phyloP scores from a whole-genome alignment of 257 asterid genomes.

The Solanum virginianum region DNA sequence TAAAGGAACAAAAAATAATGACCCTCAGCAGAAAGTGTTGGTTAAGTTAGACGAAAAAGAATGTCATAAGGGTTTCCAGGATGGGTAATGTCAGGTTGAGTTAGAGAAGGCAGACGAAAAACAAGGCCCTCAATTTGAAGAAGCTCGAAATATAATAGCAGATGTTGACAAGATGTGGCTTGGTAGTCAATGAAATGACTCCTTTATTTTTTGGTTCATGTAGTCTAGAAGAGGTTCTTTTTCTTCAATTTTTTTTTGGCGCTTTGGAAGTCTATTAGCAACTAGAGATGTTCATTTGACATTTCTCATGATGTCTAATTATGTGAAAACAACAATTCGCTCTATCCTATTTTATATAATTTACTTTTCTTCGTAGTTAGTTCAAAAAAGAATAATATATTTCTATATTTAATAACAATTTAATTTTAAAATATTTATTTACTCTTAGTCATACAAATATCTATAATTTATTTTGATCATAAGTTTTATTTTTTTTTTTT shows the following conservation, averaged over 20 bases:
- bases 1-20: not conserved
- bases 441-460: too few species aligned
- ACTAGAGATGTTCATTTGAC: not conserved
- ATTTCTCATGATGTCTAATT: too few species aligned
- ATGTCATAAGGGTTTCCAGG: not conserved
- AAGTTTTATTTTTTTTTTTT: too few species aligned
- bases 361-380: too few species aligned
- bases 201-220: not conserved
- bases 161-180: slow-evolving; percentile 29
- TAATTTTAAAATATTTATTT: too few species aligned
- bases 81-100: too few species aligned
- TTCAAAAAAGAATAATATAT: too few species aligned
- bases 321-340: too few species aligned
- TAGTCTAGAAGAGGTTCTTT: not conserved
- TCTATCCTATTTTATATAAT: too few species aligned
- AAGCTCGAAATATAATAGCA: slow-evolving; percentile 42
- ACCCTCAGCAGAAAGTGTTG: not conserved
- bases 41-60: too few species aligned
- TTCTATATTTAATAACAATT: too few species aligned
- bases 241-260: not conserved
- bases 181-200: not conserved
- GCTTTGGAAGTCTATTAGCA: not conserved
- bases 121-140: slow-evolving; percentile 58
- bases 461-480: too few species aligned
- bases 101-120: slow-evolving; percentile 52